These are phyloP conservation scores for Tricholoma hemisulphureum DNA, from an alignment of 768 basidiomycete species.

Conservation along the genomic window DNA sequence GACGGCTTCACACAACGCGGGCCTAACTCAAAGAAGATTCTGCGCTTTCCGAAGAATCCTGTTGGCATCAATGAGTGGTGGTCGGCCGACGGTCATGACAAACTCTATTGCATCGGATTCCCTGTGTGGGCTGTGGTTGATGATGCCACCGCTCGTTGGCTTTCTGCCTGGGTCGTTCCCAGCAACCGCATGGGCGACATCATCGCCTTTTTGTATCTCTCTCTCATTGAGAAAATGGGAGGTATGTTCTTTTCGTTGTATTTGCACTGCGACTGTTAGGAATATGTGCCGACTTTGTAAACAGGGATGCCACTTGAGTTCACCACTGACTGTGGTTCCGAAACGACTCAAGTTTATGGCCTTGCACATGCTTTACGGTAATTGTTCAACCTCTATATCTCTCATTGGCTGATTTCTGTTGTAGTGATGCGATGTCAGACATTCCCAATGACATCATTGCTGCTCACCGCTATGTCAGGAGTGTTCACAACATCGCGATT, in stretches of 20 bases:
- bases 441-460: slow-evolving; percentile 12
- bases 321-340: slow-evolving; percentile 19
- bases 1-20: slow-evolving; percentile 3
- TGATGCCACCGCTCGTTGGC: slow-evolving; percentile 13
- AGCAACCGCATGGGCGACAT: slow-evolving; percentile 22
- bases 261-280: background rate
- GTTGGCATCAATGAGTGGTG: slow-evolving; percentile 29
- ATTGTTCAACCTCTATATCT: background rate
- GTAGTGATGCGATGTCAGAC: slow-evolving; percentile 9
- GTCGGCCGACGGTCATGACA: slow-evolving; percentile 35
- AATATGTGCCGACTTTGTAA: background rate
- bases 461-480: slow-evolving; percentile 18
- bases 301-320: slow-evolving; percentile 17
- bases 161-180: slow-evolving; percentile 26
- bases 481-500: slow-evolving; percentile 19
- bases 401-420: slow-evolving; percentile 1
- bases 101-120: slow-evolving; percentile 29
- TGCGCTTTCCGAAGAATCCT: slow-evolving; percentile 11
- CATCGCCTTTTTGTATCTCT: slow-evolving; percentile 24
- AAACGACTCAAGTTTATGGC: slow-evolving; percentile 14
- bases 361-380: slow-evolving; percentile 20
- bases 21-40: slow-evolving; percentile 2
- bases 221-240: slow-evolving; percentile 15
- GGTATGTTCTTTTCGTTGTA: slow-evolving; percentile 12
- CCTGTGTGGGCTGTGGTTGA: slow-evolving; percentile 31